A percentile compares a stretch with the other conserved stretches of the same genome.
phyloP scores from a whole-genome alignment of 2,329 filamentous ascomycete genomes.

The Aspergillus clavatus region DNA sequence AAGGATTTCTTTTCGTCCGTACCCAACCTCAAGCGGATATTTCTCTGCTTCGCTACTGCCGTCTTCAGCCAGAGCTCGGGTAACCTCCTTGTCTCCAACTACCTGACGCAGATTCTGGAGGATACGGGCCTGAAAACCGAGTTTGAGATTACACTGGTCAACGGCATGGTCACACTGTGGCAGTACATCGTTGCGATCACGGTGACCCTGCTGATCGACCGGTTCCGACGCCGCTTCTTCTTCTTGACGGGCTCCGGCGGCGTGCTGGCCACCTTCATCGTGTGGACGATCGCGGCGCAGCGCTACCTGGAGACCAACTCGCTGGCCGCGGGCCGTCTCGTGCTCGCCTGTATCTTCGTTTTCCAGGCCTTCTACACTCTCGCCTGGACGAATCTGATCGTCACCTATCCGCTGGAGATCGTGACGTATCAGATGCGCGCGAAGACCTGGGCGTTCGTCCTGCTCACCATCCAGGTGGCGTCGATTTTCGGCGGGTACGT shows the following conservation, averaged over 20 bases:
- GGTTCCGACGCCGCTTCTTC: slow-evolving; percentile 33
- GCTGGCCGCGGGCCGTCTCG: slow-evolving; percentile 30
- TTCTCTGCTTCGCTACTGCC: slow-evolving; percentile 39
- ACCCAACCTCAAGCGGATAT: slow-evolving; percentile 40
- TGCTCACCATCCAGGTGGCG: slow-evolving; percentile 32
- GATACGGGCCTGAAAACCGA: slow-evolving; percentile 37
- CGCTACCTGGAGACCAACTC: slow-evolving; percentile 28
- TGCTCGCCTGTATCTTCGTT: slow-evolving; percentile 42
- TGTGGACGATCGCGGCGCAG: slow-evolving; percentile 49
- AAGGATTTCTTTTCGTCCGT: slow-evolving; percentile 38
- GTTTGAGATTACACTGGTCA: slow-evolving; percentile 41
- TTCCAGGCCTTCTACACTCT: slow-evolving; percentile 43
- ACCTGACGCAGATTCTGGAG: slow-evolving; percentile 34
- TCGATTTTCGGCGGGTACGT: slow-evolving; percentile 23
- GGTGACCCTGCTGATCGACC: slow-evolving; percentile 36
- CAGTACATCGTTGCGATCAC: slow-evolving; percentile 41
- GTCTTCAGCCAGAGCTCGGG: slow-evolving; percentile 42
- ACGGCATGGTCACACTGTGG: slow-evolving; percentile 36
- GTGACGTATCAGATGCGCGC: slow-evolving; percentile 42
- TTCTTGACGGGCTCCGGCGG: slow-evolving; percentile 41
- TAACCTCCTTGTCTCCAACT: slow-evolving; percentile 43
- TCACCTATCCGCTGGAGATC: slow-evolving; percentile 43
- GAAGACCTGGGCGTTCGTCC: slow-evolving; percentile 40
- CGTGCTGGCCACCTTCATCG: slow-evolving; percentile 40
- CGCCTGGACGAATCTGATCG: slow-evolving; percentile 43